A percentile compares a stretch with the other conserved stretches of the same genome.
phyloP scores from a whole-genome alignment of 2,329 filamentous ascomycete species.

The Claviceps sp. region DNA sequence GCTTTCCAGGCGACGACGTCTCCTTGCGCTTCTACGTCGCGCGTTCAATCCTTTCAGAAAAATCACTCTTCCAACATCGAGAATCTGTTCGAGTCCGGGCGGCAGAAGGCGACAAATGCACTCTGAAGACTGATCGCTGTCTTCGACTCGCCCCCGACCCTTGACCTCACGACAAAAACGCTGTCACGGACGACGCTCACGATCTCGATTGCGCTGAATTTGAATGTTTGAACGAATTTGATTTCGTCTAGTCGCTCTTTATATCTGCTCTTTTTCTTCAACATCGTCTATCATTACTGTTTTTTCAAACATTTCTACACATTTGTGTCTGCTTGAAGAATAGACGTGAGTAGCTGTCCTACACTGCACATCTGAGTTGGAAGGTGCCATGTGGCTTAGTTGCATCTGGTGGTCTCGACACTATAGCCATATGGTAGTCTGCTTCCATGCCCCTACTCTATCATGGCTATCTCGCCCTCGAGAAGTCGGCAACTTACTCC shows the following conservation, averaged over 20 bases:
- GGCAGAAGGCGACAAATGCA: conserved; percentile 20
- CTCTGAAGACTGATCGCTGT: conserved; percentile 16
- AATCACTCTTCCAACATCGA: conserved; percentile 4
- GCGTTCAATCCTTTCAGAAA: conserved; percentile 7
- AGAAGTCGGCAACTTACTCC: neutral
- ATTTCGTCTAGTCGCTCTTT: conserved; percentile 35
- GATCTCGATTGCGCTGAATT: conserved; percentile 13
- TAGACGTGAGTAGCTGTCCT: conserved; percentile 9
- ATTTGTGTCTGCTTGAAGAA: conserved; percentile 2
- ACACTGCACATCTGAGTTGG: neutral
- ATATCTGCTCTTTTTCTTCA: conserved; percentile 10
- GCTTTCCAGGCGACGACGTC: conserved; percentile 19
- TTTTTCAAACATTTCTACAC: conserved; percentile 7
- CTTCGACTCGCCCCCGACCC: conserved; percentile 10
- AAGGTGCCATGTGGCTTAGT: neutral
- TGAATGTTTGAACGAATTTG: conserved; percentile 12
- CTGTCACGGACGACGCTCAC: conserved; percentile 14
- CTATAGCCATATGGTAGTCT: neutral
- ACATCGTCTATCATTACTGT: neutral
- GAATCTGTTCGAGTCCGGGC: conserved; percentile 13
- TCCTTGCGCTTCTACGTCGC: conserved; percentile 12
- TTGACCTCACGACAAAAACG: conserved; percentile 7
- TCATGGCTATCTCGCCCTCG: neutral
- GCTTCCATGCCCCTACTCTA: neutral
- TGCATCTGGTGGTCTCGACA: neutral